These are phyloP conservation scores for Cadophora sp. DNA, from an alignment of 2,329 filamentous ascomycete species.

Conservation along the genomic window DNA sequence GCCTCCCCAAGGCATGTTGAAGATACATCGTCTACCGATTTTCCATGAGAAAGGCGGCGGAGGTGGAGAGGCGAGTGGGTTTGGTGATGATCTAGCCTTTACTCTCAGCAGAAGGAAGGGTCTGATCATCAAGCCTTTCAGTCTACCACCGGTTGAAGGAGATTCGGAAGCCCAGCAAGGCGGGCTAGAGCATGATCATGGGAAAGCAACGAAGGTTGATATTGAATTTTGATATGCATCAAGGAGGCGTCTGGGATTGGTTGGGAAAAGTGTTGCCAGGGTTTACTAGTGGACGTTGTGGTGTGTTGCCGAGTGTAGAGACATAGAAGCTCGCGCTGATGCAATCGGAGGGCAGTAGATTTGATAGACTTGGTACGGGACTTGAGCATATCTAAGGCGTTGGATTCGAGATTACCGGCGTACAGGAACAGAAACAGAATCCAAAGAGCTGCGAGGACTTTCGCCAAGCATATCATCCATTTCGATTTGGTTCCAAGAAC, in stretches of 20 bases:
- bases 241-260: background rate
- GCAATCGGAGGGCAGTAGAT: background rate
- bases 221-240: constrained; percentile 43
- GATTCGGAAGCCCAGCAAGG: constrained; percentile 55
- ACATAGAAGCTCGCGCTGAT: too few species aligned
- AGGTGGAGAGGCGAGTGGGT: constrained; percentile 67
- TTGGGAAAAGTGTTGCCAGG: background rate
- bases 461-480: constrained; percentile 46
- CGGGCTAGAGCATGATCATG: constrained; percentile 40
- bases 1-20: constrained; percentile 83
- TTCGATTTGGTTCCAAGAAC: constrained; percentile 46
- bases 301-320: too few species aligned
- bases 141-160: constrained; percentile 83
- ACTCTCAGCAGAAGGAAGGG: constrained; percentile 81
- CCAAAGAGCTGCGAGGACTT: constrained; percentile 39
- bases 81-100: constrained; percentile 89
- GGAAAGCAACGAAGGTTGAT: constrained; percentile 44
- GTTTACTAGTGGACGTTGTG: background rate
- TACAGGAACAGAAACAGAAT: constrained; percentile 31
- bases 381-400: constrained; percentile 21
- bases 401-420: background rate
- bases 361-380: background rate
- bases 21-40: constrained; percentile 81
- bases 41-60: constrained; percentile 90
- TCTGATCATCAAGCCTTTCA: constrained; percentile 87